Percentiles rank a stretch among this genome's conserved stretches.
These are phyloP conservation scores for Aspergillus steynii DNA, from an alignment of 495 filamentous ascomycete species.

Conservation along the genomic window DNA sequence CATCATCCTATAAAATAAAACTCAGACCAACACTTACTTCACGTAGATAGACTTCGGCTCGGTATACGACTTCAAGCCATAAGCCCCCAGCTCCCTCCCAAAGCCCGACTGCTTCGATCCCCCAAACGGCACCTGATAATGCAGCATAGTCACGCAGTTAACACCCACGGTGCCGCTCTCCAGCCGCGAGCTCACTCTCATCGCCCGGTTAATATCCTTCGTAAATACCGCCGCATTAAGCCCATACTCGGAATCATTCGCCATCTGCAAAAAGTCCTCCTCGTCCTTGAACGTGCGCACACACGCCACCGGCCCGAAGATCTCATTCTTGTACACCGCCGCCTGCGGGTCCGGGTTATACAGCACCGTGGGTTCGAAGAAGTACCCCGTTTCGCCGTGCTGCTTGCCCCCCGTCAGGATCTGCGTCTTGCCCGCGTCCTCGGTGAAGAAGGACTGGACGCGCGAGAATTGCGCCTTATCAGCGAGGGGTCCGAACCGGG, in stretches of 20 bases:
- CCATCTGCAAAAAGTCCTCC: slow-evolving; percentile 10
- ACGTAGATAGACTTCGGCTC: not conserved
- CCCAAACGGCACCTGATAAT: slow-evolving; percentile 75
- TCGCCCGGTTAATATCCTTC: slow-evolving; percentile 2
- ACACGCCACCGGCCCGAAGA: slow-evolving; percentile 10
- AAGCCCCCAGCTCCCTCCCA: slow-evolving; percentile 68
- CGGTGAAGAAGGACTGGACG: slow-evolving; percentile 38
- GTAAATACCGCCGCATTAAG: slow-evolving; percentile 10
- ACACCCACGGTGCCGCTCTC: slow-evolving; percentile 3
- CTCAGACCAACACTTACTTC: not conserved
- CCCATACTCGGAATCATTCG: slow-evolving; percentile 12
- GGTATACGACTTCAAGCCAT: not conserved
- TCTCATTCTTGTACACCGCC: slow-evolving; percentile 4
- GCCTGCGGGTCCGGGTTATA: slow-evolving; percentile 7
- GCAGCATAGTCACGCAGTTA: slow-evolving; percentile 1
- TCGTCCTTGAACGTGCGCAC: slow-evolving; percentile 11
- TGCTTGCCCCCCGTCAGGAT: slow-evolving; percentile 2
- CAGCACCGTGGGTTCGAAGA: slow-evolving; percentile 9
- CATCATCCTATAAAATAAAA: too few species aligned
- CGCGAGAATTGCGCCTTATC: slow-evolving; percentile 50
- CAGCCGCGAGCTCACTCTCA: slow-evolving; percentile 5
- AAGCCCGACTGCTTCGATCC: slow-evolving; percentile 89
- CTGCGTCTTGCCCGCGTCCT: slow-evolving; percentile 1
- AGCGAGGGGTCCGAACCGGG: not conserved
- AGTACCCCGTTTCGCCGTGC: slow-evolving; percentile 5